Conservation (phyloP, 768 basidiomycete genomes). For the Boletus barrowsii region DNA sequence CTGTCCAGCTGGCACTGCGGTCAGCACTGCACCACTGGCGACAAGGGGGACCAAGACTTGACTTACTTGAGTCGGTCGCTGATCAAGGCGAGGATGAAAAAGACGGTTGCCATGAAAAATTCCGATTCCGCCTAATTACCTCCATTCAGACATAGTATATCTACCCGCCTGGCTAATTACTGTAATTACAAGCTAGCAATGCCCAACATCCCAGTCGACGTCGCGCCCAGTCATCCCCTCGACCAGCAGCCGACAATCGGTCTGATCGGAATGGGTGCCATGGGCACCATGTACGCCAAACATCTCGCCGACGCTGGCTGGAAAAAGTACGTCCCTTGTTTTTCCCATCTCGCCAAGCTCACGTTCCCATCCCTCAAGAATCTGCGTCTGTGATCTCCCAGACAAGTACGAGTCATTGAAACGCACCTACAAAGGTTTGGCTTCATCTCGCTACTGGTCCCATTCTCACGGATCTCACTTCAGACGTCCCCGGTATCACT, state of each 20-base stretch:
- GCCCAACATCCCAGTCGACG: constrained; percentile 8
- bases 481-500: constrained; percentile 59
- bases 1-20: background rate
- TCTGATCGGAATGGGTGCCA: constrained; percentile 95
- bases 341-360: background rate
- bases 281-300: constrained; percentile 93
- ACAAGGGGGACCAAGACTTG: too few relatives aligned
- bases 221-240: constrained; percentile 34
- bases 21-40: background rate
- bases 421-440: constrained; percentile 56
- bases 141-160: too few relatives aligned
- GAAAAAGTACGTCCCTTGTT: constrained; percentile 54
- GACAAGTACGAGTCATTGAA: constrained; percentile 64
- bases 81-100: too few relatives aligned
- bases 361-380: constrained; percentile 42
- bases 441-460: constrained; percentile 32
- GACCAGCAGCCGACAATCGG: constrained; percentile 76
- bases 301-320: constrained; percentile 80
- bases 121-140: too few relatives aligned
- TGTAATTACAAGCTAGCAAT: too few relatives aligned
- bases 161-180: too few relatives aligned
- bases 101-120: too few relatives aligned
- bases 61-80: too few relatives aligned
- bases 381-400: constrained; percentile 86
- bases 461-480: constrained; percentile 11